Evolutionary conservation across 1,284 basidiomycete genomes (phyloP).

Genomic region (Fomitopsis palustris): DNA sequence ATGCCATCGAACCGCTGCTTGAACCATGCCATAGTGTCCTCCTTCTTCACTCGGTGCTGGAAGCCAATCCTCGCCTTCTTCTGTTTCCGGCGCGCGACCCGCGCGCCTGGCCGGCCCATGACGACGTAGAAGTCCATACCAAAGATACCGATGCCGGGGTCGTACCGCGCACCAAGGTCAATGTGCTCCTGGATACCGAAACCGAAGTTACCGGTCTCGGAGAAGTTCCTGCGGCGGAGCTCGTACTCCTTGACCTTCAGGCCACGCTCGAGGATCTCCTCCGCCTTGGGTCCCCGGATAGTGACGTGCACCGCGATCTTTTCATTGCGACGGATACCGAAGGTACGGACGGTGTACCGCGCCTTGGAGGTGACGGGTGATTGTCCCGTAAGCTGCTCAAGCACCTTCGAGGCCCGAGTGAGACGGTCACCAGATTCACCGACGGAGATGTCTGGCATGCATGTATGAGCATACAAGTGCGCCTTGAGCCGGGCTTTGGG

Average conservation of each 20-base stretch:
- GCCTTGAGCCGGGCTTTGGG: neutral
- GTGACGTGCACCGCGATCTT: conserved; percentile 99
- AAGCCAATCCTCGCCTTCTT: conserved; percentile 86
- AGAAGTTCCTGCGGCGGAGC: conserved; percentile 91
- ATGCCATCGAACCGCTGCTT: conserved; percentile 99
- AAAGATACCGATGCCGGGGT: conserved; percentile 96
- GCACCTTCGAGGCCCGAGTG: conserved; percentile 98
- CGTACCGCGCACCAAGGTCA: conserved; percentile 97
- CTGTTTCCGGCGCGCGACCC: conserved; percentile 91
- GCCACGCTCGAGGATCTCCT: conserved; percentile 99
- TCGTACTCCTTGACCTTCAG: conserved; percentile 99
- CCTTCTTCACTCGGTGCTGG: conserved; percentile 86
- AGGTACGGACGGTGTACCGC: conserved; percentile 98
- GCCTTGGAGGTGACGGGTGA: conserved; percentile 99
- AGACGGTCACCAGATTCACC: conserved; percentile 99
- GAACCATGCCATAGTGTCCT: conserved; percentile 97
- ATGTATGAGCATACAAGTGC: neutral
- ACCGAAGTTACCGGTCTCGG: conserved; percentile 97
- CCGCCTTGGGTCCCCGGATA: conserved; percentile 98
- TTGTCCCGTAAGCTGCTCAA: conserved; percentile 99
- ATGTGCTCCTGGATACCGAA: conserved; percentile 99
- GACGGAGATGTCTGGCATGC: conserved; percentile 89
- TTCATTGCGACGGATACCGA: conserved; percentile 99
- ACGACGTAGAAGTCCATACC: conserved; percentile 98
- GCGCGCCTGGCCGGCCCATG: conserved; percentile 94